Percentiles rank a stretch among this genome's conserved stretches.
These are phyloP conservation scores for Talaromyces sp. DNA, from an alignment of 2,329 filamentous ascomycete species.

Conservation along the genomic window DNA sequence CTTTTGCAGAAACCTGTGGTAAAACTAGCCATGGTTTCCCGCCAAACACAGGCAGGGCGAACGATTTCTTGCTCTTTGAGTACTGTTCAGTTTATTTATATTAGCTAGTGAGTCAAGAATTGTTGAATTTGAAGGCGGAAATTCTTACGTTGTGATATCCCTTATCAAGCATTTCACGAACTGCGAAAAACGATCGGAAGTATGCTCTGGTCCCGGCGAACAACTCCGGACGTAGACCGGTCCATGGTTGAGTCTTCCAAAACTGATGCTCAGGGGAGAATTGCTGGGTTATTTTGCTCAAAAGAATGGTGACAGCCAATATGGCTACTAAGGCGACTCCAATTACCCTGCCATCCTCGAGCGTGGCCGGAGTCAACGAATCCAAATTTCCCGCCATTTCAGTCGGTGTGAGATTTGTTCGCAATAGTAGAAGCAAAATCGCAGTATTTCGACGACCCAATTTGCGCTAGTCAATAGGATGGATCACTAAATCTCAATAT, in stretches of 20 bases:
- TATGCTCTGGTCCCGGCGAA: neutral
- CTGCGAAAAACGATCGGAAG: constrained; percentile 3
- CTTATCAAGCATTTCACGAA: constrained; percentile 9
- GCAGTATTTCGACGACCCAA: neutral
- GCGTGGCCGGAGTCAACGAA: neutral
- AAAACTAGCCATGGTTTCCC: constrained; percentile 9
- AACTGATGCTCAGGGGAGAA: neutral
- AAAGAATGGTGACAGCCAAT: neutral
- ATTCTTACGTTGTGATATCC: constrained; percentile 8
- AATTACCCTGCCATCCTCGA: neutral
- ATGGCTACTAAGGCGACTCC: neutral
- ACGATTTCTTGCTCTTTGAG: neutral
- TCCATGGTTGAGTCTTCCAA: neutral
- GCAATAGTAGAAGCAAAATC: neutral
- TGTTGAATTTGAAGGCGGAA: neutral
- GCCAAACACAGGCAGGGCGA: constrained; percentile 3
- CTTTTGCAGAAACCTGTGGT: neutral
- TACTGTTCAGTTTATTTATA: neutral
- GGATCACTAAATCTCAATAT: neutral
- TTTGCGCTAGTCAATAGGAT: neutral
- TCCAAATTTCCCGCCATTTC: neutral
- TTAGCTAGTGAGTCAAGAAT: neutral
- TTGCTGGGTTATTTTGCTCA: neutral
- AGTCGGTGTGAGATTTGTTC: neutral
- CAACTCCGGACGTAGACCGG: neutral